Conservation (phyloP, 257 asterid genomes). For the Dorcoceras hygrometricum region DNA sequence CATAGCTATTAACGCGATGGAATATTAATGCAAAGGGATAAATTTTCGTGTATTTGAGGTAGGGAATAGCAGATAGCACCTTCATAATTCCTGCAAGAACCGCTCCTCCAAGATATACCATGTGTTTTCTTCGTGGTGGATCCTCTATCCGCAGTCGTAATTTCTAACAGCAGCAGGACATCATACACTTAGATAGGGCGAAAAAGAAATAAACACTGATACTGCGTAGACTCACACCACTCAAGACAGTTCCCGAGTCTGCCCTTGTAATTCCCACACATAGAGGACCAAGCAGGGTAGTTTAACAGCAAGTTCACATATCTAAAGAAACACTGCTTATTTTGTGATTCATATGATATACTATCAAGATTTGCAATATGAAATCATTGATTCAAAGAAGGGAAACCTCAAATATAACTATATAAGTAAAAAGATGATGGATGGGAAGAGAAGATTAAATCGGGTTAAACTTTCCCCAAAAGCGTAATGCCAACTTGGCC, state of each 20-base stretch:
- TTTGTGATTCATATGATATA: neutral
- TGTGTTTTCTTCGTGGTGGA: slow-evolving; percentile 97
- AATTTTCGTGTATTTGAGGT: slow-evolving; percentile 15
- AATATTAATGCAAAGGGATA: slow-evolving; percentile 5
- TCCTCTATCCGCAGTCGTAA: slow-evolving; percentile 90
- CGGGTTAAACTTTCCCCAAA: neutral
- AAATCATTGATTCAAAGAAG: neutral
- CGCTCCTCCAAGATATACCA: slow-evolving; percentile 98
- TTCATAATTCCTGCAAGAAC: slow-evolving; percentile 99
- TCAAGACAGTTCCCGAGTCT: neutral
- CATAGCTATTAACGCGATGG: neutral
- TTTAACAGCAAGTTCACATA: neutral
- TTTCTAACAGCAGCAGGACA: slow-evolving; percentile 44
- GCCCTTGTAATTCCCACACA: neutral
- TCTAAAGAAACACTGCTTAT: neutral
- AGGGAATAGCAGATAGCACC: slow-evolving; percentile 43
- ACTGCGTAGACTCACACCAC: no score
- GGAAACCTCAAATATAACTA: neutral
- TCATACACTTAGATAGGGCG: neutral
- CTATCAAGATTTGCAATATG: neutral
- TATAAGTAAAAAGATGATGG: neutral
- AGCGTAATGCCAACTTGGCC: neutral
- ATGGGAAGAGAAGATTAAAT: neutral
- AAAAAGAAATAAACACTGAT: neutral
- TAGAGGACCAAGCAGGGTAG: neutral